Base-by-base conservation (phyloP, 2,329 filamentous ascomycete species). In the Chrysosphaeria jannelii region DNA sequence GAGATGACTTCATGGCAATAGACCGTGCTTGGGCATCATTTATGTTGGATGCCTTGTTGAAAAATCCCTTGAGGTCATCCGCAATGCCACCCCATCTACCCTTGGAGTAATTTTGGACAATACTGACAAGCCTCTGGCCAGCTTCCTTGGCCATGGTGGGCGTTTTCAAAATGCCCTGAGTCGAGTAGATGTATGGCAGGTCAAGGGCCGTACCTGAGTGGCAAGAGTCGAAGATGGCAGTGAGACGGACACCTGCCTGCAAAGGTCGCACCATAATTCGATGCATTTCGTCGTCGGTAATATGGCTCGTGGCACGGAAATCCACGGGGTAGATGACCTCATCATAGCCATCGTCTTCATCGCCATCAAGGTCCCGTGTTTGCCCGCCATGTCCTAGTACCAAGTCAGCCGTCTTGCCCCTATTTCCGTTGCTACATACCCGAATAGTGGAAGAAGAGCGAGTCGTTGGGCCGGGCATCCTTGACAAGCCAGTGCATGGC, bases 401-500 rank as follows among this genome's bases (percentile, higher is more conserved):
- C n/a, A 63, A 66, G 29, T 20, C 13, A 6, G 6, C n/a, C 13
- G n/a, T 20, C 19, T 20, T 20, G 6, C n/a, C 13, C 10, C 10
- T 6, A 5, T 6, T 6, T n/a, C 19, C n/a, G 8, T 17, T 16
- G n/a, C n/a, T n/a, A n/a, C n/a, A n/a, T n/a, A n/a, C n/a, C 78
- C 19, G 79, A 90, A 43, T 90, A 93, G 46, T 93, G 81, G 50
- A 93, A 91, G 48, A 93, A 93, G 5, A 93, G 56, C 4, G 81
- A 89, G 41, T 93, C 81, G 39, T 91, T 89, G 0, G 78, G 72
- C 27, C 60, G 60, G 4, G 81, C 79, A 39, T 90, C 79, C 46
- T 90, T 90, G 27, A 91, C 76, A 11, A 93, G 50, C 81, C 81
- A 93, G 41, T 91, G 79, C 81, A 93, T 93, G 14, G 81, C 81